These are phyloP conservation scores for Xylariaceae sp. DNA, from an alignment of 2,329 filamentous ascomycete genomes.

Conservation along the genomic window DNA sequence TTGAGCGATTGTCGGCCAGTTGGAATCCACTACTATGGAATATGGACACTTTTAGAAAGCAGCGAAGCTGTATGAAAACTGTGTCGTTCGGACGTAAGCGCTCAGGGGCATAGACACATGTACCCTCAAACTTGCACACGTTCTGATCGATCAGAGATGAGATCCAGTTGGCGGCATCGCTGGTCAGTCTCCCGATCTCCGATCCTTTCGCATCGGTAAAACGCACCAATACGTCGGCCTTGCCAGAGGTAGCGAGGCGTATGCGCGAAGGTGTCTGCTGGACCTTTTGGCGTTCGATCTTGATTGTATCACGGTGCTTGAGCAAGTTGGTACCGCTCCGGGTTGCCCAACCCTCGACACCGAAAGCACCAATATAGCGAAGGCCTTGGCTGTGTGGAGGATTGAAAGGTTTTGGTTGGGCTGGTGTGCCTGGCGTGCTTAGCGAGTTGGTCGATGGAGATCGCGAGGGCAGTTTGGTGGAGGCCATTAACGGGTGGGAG, in stretches of 20 bases:
- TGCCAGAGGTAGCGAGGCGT: constrained; percentile 54
- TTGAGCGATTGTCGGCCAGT: constrained; percentile 64
- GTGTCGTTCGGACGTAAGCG: constrained; percentile 85
- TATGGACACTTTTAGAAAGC: constrained; percentile 68
- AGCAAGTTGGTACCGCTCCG: constrained; percentile 73
- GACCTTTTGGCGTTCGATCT: constrained; percentile 80
- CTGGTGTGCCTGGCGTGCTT: constrained; percentile 12
- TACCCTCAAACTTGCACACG: constrained; percentile 80
- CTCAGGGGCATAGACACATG: constrained; percentile 86
- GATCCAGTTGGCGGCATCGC: constrained; percentile 86
- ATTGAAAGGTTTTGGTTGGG: constrained; percentile 7
- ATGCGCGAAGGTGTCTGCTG: constrained; percentile 50
- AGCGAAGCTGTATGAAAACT: constrained; percentile 82
- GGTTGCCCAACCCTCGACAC: constrained; percentile 88
- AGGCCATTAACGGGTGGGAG: constrained; percentile 16
- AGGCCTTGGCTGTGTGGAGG: constrained; percentile 33
- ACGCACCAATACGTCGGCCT: constrained; percentile 82
- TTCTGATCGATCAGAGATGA: constrained; percentile 88
- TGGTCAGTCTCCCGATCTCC: constrained; percentile 82
- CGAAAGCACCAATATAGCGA: constrained; percentile 87
- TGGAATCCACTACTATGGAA: constrained; percentile 65
- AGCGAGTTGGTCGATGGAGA: constrained; percentile 5
- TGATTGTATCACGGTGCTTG: constrained; percentile 76
- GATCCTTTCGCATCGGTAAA: constrained; percentile 77
- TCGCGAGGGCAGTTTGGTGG: constrained; percentile 10